Evolutionary conservation across 2,329 filamentous ascomycete genomes (phyloP).

Genomic region (Kalaharituber pfeilii): DNA sequence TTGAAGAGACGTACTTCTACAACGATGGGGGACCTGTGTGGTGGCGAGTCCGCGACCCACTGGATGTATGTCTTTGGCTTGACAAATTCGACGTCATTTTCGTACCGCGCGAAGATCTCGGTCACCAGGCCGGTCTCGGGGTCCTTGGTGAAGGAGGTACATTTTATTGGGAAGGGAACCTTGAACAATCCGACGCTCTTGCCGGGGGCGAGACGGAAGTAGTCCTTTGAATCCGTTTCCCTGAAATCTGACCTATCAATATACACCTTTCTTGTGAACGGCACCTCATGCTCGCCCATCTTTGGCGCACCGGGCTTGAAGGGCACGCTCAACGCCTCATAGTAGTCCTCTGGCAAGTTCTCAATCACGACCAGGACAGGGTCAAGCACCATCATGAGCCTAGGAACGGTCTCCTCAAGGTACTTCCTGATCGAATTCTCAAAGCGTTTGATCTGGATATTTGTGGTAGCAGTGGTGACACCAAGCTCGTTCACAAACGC

Average conservation of each 20-base stretch:
- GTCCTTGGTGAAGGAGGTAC: conserved; percentile 51
- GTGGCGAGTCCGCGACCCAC: conserved; percentile 61
- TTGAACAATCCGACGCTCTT: conserved; percentile 59
- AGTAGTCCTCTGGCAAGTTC: conserved; percentile 51
- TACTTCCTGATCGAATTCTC: conserved; percentile 73
- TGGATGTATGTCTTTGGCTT: conserved; percentile 71
- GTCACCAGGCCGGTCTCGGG: conserved; percentile 45
- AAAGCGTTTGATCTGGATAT: conserved; percentile 67
- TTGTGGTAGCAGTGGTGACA: conserved; percentile 63
- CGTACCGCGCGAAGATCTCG: conserved; percentile 48
- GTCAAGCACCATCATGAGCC: conserved; percentile 77
- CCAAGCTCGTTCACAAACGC: conserved; percentile 84
- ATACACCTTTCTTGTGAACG: conserved; percentile 61
- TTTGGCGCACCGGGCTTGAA: conserved; percentile 67
- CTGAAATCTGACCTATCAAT: conserved; percentile 70
- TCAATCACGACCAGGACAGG: conserved; percentile 70
- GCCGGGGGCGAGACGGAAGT: conserved; percentile 60
- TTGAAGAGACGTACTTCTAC: conserved; percentile 67
- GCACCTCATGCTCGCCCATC: conserved; percentile 43
- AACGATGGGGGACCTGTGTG: conserved; percentile 40
- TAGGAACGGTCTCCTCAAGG: conserved; percentile 71
- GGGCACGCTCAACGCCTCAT: conserved; percentile 49
- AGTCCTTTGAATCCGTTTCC: conserved; percentile 52
- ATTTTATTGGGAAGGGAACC: conserved; percentile 50
- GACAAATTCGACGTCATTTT: conserved; percentile 47